Conservation (phyloP, 306 rosid species). For the Ochetophila trinervis region DNA sequence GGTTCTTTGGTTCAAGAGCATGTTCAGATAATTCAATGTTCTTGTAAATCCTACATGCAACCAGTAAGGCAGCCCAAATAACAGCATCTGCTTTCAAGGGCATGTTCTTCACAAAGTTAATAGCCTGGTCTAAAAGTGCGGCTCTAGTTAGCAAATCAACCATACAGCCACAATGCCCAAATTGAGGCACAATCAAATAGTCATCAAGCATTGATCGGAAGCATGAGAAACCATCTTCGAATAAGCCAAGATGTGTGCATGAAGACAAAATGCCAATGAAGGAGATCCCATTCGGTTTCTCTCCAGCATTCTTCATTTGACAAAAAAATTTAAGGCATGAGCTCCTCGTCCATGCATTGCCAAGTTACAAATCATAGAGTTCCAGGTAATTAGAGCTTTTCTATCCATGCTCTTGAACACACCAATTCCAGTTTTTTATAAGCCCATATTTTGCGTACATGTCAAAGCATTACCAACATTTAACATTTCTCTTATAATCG, state of each 20-base stretch:
- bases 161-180: constrained; percentile 60
- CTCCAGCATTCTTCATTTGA: constrained; percentile 50
- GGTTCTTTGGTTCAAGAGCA: constrained; percentile 75
- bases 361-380: constrained; percentile 44
- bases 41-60: constrained; percentile 42
- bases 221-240: constrained; percentile 48
- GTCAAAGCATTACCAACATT: constrained; percentile 56
- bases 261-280: constrained; percentile 67
- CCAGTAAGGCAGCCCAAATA: constrained; percentile 52
- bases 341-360: constrained; percentile 57
- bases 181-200: constrained; percentile 48
- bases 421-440: constrained; percentile 44
- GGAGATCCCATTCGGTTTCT: constrained; percentile 45
- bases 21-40: constrained; percentile 48
- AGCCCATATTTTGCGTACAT: constrained; percentile 85
- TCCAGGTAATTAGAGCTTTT: constrained; percentile 52
- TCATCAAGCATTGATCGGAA: constrained; percentile 55
- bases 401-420: constrained; percentile 49
- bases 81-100: constrained; percentile 61
- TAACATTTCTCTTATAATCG: constrained; percentile 49
- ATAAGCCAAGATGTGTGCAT: constrained; percentile 70
- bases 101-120: constrained; percentile 58
- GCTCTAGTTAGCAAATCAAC: constrained; percentile 55
- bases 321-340: constrained; percentile 59
- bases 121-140: constrained; percentile 57